These are phyloP conservation scores for Fragaria nilgerrensis DNA, from an alignment of 306 rosid species.

Conservation along the genomic window DNA sequence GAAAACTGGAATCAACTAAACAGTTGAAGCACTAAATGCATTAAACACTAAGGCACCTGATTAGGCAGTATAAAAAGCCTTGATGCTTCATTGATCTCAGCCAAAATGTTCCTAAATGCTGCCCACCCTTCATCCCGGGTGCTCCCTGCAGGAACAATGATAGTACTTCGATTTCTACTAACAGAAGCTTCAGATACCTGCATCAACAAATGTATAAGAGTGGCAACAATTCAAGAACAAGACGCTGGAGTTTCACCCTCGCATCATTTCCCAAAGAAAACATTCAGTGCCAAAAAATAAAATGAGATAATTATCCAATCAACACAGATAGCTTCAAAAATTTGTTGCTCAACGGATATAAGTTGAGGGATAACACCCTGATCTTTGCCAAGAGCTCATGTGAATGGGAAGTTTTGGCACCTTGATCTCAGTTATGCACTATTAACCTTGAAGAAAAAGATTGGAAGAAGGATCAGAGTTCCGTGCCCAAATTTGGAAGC, in stretches of 20 bases:
- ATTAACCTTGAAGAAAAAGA: neutral
- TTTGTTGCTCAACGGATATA: neutral
- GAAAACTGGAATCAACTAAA: conserved; percentile 7
- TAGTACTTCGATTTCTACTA: conserved; percentile 97
- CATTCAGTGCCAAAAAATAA: neutral
- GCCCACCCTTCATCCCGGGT: conserved; percentile 98
- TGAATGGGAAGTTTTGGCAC: conserved; percentile 8
- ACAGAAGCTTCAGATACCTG: conserved; percentile 99
- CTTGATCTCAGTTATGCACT: neutral
- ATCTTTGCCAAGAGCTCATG: conserved; percentile 9
- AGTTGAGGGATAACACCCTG: conserved; percentile 1
- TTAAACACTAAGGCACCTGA: conserved; percentile 60
- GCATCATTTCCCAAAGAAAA: neutral
- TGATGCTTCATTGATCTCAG: conserved; percentile 93
- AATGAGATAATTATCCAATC: neutral
- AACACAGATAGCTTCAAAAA: neutral
- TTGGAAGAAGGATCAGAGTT: neutral
- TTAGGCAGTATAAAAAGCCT: conserved; percentile 89
- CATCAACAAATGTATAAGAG: conserved; percentile 25
- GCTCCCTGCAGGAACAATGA: conserved; percentile 98
- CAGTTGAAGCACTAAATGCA: conserved; percentile 17
- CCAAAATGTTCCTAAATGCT: conserved; percentile 93
- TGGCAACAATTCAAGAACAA: conserved; percentile 21
- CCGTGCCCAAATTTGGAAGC: neutral
- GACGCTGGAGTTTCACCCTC: neutral